phyloP scores from a whole-genome alignment of 768 basidiomycete genomes.

The Pisolithus orientalis region DNA sequence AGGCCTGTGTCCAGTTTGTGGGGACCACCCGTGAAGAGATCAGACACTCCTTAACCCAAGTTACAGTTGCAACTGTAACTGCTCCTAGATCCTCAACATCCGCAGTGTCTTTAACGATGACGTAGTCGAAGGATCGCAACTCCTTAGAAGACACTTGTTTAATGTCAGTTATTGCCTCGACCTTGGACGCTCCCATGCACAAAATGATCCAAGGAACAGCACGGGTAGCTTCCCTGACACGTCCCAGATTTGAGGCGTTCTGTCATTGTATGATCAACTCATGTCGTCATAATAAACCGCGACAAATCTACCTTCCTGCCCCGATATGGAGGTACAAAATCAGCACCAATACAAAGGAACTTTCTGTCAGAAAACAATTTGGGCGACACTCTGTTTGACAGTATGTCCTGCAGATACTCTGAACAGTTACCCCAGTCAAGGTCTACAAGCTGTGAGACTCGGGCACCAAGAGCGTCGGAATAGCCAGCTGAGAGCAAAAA shows the following conservation, averaged over 20 bases:
- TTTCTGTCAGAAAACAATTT: conserved; percentile 51
- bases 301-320: conserved; percentile 15
- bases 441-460: conserved; percentile 44
- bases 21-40: conserved; percentile 51
- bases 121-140: conserved; percentile 45
- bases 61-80: conserved; percentile 44
- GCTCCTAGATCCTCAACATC: conserved; percentile 17
- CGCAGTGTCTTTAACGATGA: conserved; percentile 49
- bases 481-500: conserved; percentile 54
- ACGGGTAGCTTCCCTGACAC: conserved; percentile 35
- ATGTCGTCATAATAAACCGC: neutral
- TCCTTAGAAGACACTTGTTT: conserved; percentile 23
- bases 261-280: conserved; percentile 8
- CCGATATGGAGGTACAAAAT: conserved; percentile 40
- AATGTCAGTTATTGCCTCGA: conserved; percentile 57
- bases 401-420: conserved; percentile 54
- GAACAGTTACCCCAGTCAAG: conserved; percentile 42
- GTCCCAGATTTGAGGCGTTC: conserved; percentile 22
- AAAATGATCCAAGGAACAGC: conserved; percentile 61
- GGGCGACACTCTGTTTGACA: conserved; percentile 47
- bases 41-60: conserved; percentile 76
- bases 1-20: conserved; percentile 8
- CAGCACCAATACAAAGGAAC: conserved; percentile 55
- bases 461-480: conserved; percentile 33
- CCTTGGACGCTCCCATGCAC: conserved; percentile 67